Conservation (phyloP, 345 rosid species). For the Ceriops tagal region DNA sequence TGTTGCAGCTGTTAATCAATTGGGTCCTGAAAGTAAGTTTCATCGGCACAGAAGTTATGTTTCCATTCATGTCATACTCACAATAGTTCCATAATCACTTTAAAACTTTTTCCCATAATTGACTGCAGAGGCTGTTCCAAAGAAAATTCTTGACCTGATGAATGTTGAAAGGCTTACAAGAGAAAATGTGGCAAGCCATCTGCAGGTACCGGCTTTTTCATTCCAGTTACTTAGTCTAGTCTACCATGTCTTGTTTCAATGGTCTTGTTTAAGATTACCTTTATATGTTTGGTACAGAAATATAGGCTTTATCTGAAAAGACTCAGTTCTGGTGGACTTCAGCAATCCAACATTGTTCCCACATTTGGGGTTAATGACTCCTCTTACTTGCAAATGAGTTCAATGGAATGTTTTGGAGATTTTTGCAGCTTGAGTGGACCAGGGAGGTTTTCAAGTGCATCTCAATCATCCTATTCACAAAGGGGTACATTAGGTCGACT, state of each 20-base stretch:
- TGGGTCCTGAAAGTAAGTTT: constrained; percentile 83
- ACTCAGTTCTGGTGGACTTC: constrained; percentile 40
- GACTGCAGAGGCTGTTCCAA: constrained; percentile 86
- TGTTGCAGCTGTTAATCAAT: constrained; percentile 76
- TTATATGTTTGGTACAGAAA: constrained; percentile 48
- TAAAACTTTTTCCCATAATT: constrained; percentile 1
- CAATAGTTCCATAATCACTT: not conserved
- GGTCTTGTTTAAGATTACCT: not conserved
- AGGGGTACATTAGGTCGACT: constrained; percentile 47
- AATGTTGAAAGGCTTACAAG: constrained; percentile 85
- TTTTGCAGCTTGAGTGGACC: constrained; percentile 42
- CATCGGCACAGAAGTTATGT: not conserved
- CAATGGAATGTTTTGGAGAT: constrained; percentile 57
- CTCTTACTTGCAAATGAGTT: constrained; percentile 44
- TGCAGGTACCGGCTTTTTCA: constrained; percentile 54
- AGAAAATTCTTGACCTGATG: constrained; percentile 91
- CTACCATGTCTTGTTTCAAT: not conserved
- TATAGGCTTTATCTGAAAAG: constrained; percentile 80
- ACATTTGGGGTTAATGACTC: constrained; percentile 56
- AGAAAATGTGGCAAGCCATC: constrained; percentile 97
- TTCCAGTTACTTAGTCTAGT: constrained; percentile 5
- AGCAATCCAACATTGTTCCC: constrained; percentile 54
- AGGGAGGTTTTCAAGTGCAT: constrained; percentile 48
- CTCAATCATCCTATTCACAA: constrained; percentile 50
- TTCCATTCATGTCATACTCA: not conserved